Evolutionary conservation across 257 asterid species (phyloP).

Genomic region (Verbascum thapsus): DNA sequence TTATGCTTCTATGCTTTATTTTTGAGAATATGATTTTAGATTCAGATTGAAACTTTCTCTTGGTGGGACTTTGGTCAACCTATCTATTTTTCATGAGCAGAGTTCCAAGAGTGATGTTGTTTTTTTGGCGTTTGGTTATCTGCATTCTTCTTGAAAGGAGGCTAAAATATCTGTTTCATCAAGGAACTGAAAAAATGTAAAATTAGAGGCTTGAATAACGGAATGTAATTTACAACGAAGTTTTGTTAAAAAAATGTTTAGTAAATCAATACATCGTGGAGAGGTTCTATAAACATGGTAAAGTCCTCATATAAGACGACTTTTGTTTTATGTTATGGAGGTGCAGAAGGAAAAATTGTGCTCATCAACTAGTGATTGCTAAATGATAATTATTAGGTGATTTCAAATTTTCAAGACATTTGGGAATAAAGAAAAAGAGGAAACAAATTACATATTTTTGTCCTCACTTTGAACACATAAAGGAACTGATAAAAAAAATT

Average conservation of each 20-base stretch:
- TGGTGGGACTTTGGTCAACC: background rate
- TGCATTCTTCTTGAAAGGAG: conserved; percentile 9
- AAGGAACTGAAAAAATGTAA: conserved; percentile 8
- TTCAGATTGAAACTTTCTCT: background rate
- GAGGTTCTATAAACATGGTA: background rate
- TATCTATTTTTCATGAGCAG: no score
- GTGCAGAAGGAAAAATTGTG: background rate
- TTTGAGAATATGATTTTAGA: conserved; percentile 3
- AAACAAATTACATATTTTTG: background rate
- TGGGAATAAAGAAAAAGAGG: background rate
- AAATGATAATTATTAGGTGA: background rate
- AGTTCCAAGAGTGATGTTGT: no score
- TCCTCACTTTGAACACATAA: background rate
- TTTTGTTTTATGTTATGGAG: conserved; percentile 11
- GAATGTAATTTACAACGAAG: conserved; percentile 1
- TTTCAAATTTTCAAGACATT: background rate
- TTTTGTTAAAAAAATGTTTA: background rate
- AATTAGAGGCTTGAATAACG: background rate
- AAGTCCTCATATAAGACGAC: background rate
- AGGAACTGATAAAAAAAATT: background rate
- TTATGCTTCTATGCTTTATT: background rate
- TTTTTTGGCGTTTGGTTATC: no score
- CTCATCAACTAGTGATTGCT: background rate
- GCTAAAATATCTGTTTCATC: conserved; percentile 16
- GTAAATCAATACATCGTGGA: background rate